Percentiles rank a stretch among this genome's conserved stretches.
phyloP scores from a whole-genome alignment of 2,329 filamentous ascomycete species.

The Colletotrichum camelliae region DNA sequence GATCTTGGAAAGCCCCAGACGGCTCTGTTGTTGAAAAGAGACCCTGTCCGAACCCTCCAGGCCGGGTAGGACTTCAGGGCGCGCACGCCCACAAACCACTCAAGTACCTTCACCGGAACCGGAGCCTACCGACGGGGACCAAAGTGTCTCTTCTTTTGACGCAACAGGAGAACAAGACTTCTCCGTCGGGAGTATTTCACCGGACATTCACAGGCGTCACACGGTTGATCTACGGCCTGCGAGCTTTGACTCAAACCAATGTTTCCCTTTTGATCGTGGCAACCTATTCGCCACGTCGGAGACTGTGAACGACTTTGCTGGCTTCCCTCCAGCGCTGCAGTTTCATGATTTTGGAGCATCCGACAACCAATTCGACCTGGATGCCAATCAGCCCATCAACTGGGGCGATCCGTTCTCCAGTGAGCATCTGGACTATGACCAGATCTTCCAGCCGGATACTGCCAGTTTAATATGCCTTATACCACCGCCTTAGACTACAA shows the following conservation, averaged over 20 bases:
- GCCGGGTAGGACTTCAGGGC: neutral
- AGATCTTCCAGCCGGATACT: conserved; percentile 65
- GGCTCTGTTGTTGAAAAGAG: conserved; percentile 56
- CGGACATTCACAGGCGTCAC: neutral
- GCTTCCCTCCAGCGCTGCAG: neutral
- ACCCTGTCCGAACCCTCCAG: conserved; percentile 23
- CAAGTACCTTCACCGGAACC: conserved; percentile 14
- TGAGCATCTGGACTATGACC: conserved; percentile 44
- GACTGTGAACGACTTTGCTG: neutral
- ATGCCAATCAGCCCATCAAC: neutral
- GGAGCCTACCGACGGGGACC: conserved; percentile 2
- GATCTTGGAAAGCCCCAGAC: conserved; percentile 59
- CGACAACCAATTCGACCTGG: neutral
- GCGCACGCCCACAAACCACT: conserved; percentile 2
- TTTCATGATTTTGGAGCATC: neutral
- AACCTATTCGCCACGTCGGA: neutral
- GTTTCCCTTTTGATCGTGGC: neutral
- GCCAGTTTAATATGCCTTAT: conserved; percentile 71
- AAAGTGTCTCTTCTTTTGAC: neutral
- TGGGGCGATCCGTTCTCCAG: neutral
- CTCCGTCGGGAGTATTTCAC: neutral
- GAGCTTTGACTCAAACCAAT: neutral
- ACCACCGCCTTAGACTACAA: conserved; percentile 68
- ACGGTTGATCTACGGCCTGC: neutral
- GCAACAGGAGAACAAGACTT: neutral